Percentiles rank a stretch among this genome's conserved stretches.
phyloP scores from a whole-genome alignment of 2,329 filamentous ascomycete species.

The Cordyceps sp. region DNA sequence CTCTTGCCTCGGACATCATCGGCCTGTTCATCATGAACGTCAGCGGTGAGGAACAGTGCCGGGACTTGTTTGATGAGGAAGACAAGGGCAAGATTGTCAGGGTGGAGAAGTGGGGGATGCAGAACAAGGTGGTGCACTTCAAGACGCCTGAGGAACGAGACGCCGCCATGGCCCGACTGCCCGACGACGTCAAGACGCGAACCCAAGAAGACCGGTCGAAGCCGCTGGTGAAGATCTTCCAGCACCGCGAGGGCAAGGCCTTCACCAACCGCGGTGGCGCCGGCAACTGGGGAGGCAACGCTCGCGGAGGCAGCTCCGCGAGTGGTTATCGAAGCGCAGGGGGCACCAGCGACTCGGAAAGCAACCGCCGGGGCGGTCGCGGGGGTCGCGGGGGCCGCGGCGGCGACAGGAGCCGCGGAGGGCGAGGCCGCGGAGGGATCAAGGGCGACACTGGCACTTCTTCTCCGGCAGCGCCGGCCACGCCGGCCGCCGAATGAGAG shows the following conservation, averaged over 20 bases:
- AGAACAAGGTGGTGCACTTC: slow-evolving; percentile 79
- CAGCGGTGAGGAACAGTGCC: slow-evolving; percentile 66
- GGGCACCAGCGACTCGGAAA: slow-evolving; percentile 55
- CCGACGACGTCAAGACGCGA: slow-evolving; percentile 60
- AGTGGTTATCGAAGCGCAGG: slow-evolving; percentile 74
- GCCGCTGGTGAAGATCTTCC: slow-evolving; percentile 71
- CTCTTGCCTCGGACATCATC: slow-evolving; percentile 48
- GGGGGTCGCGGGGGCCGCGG: slow-evolving; percentile 42
- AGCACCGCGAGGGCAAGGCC: slow-evolving; percentile 44
- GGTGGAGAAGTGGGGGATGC: slow-evolving; percentile 62
- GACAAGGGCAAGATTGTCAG: slow-evolving; percentile 67
- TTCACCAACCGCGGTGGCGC: slow-evolving; percentile 45
- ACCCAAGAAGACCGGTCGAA: slow-evolving; percentile 58
- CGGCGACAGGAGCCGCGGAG: slow-evolving; percentile 38
- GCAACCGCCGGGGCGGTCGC: slow-evolving; percentile 36
- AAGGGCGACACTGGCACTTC: slow-evolving; percentile 41
- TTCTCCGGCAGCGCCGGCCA: slow-evolving; percentile 34
- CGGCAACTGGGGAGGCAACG: slow-evolving; percentile 50
- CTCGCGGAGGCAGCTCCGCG: slow-evolving; percentile 39
- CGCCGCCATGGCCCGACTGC: slow-evolving; percentile 56
- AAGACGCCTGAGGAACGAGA: slow-evolving; percentile 65
- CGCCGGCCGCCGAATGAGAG: slow-evolving; percentile 24
- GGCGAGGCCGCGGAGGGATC: slow-evolving; percentile 36
- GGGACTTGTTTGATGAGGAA: slow-evolving; percentile 67
- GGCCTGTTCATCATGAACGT: slow-evolving; percentile 85